These are phyloP conservation scores for Elongisporangium prolatum DNA, from an alignment of 352 stramenopile species.

Conservation along the genomic window DNA sequence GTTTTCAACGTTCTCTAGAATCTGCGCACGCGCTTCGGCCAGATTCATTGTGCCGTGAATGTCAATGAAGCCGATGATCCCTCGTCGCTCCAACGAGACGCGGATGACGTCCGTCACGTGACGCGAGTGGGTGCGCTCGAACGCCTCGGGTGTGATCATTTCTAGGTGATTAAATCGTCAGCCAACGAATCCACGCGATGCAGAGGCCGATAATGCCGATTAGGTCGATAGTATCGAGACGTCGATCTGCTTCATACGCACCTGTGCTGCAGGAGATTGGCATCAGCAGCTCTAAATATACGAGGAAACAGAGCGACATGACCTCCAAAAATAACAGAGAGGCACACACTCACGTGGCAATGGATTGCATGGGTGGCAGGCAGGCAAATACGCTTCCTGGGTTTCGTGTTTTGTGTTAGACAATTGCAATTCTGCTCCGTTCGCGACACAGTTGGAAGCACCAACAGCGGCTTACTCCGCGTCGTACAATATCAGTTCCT, in stretches of 20 bases:
- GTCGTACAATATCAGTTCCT: constrained; percentile 74
- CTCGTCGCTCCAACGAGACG: constrained; percentile 50
- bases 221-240: neutral
- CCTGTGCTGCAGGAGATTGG: neutral
- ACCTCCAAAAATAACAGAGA: neutral
- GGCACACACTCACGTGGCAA: neutral
- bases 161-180: neutral
- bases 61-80: constrained; percentile 75
- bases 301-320: neutral
- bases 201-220: neutral
- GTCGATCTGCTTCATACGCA: neutral
- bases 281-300: neutral
- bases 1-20: constrained; percentile 69
- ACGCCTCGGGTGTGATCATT: constrained; percentile 57
- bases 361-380: neutral
- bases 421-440: neutral
- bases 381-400: neutral
- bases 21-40: constrained; percentile 47
- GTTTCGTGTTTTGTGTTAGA: neutral
- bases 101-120: constrained; percentile 55
- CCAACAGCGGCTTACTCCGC: constrained; percentile 15
- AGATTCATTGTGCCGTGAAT: constrained; percentile 62
- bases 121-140: constrained; percentile 36
- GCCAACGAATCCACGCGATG: neutral
- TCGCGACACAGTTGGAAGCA: neutral